Percentiles rank a stretch among this genome's conserved stretches.
Conservation (phyloP, 768 basidiomycete species). For the Kwoniella botswanensis region DNA sequence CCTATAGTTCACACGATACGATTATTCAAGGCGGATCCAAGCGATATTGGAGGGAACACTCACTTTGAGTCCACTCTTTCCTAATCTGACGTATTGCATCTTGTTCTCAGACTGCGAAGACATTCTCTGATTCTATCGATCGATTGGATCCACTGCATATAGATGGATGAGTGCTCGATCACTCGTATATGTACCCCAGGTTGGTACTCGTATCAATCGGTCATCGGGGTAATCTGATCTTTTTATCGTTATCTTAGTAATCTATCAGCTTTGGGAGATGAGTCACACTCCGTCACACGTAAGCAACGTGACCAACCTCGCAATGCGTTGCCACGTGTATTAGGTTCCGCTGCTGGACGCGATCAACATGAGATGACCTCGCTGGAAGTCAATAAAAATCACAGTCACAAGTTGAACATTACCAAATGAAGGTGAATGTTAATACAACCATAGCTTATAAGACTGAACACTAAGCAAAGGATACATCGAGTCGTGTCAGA, state of each 20-base stretch:
- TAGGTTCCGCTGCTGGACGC: neutral
- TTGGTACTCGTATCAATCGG: neutral
- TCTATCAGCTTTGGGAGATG: neutral
- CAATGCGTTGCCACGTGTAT: neutral
- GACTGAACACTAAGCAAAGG: too few relatives aligned
- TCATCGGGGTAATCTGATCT: neutral
- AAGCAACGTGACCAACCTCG: neutral
- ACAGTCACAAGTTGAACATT: neutral
- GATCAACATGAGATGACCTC: neutral
- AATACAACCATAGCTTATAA: too few relatives aligned
- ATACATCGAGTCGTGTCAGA: too few relatives aligned
- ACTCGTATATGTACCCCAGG: neutral
- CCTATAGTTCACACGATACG: slow-evolving; percentile 20
- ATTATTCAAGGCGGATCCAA: neutral
- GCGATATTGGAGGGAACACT: slow-evolving; percentile 6
- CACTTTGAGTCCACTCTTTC: slow-evolving; percentile 48
- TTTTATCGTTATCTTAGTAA: neutral
- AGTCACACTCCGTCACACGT: neutral
- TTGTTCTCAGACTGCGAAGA: slow-evolving; percentile 15
- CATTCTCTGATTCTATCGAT: neutral
- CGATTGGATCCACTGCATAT: neutral
- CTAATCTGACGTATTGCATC: slow-evolving; percentile 49
- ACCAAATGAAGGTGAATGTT: neutral
- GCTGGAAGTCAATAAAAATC: neutral
- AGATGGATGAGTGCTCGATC: neutral